A percentile compares a stretch with the other conserved stretches of the same genome.
Evolutionary conservation across 2,329 filamentous ascomycete species (phyloP).

Genomic region (Fusarium goolgardi): DNA sequence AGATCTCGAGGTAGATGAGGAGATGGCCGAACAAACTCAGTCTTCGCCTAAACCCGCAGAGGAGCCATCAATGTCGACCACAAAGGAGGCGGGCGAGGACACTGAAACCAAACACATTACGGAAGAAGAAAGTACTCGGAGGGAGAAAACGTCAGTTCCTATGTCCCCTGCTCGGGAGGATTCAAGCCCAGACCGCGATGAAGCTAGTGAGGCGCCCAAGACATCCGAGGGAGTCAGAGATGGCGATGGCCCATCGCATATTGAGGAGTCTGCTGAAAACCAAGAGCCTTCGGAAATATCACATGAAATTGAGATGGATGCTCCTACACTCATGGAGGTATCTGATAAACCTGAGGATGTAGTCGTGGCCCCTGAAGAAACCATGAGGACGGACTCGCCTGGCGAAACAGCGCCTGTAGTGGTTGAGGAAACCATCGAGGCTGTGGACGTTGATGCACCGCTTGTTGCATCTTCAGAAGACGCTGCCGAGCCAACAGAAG

Average conservation of each 20-base stretch:
- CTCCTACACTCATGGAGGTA: conserved; percentile 8
- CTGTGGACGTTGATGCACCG: conserved; percentile 42
- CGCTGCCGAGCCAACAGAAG: conserved; percentile 4
- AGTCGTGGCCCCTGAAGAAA: neutral
- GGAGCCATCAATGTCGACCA: neutral
- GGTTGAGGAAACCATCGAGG: conserved; percentile 19
- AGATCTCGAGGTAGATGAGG: conserved; percentile 4
- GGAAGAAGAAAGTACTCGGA: neutral
- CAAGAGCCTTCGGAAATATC: conserved; percentile 12
- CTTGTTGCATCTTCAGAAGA: neutral
- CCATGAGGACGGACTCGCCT: neutral
- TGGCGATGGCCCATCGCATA: neutral
- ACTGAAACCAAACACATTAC: neutral
- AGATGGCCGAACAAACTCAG: conserved; percentile 6
- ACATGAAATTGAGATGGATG: conserved; percentile 21
- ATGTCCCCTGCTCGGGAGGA: neutral
- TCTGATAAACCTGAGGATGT: conserved; percentile 3
- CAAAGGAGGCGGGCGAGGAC: neutral
- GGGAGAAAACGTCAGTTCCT: neutral
- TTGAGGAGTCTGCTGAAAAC: conserved; percentile 2
- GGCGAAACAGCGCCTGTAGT: conserved; percentile 3
- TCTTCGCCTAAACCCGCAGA: neutral
- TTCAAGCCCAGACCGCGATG: conserved; percentile 18
- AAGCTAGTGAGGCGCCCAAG: neutral
- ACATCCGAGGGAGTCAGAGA: neutral